phyloP scores from a whole-genome alignment of 1,139 yeast species.

The Pichia sp. region DNA sequence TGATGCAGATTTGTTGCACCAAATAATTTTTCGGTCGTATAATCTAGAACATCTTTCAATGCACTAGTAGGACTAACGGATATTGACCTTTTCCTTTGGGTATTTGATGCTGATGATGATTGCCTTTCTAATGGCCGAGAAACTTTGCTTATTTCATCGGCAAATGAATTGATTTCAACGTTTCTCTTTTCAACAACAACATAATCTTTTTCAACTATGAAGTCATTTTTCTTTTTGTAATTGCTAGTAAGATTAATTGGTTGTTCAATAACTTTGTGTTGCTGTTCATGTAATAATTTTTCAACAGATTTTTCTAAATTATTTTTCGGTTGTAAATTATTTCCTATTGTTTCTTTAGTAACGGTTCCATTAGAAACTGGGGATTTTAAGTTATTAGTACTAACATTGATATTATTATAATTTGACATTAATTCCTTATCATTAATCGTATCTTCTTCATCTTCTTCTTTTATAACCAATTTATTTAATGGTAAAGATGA shows the following conservation, averaged over 20 bases:
- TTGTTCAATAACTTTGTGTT: not conserved
- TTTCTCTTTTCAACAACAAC: conserved; percentile 93
- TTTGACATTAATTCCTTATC: not conserved
- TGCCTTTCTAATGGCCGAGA: conserved; percentile 2
- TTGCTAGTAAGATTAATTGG: too few species aligned
- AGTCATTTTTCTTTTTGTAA: conserved; percentile 3
- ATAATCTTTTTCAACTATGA: conserved; percentile 59
- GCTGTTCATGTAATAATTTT: conserved; percentile 3
- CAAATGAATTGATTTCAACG: conserved; percentile 91
- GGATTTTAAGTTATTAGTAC: conserved; percentile 2
- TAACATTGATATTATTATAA: too few species aligned
- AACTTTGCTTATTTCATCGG: conserved; percentile 80
- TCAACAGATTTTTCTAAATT: conserved; percentile 2
- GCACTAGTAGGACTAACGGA: conserved; percentile 81
- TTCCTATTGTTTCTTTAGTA: conserved; percentile 4
- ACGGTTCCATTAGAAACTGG: conserved; percentile 3
- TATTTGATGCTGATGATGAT: not conserved
- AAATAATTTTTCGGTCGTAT: conserved; percentile 83
- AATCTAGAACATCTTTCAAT: conserved; percentile 75
- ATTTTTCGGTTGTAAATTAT: conserved; percentile 42
- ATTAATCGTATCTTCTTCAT: conserved; percentile 10
- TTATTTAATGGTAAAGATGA: conserved; percentile 14
- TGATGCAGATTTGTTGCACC: conserved; percentile 42
- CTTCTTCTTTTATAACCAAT: conserved; percentile 13
- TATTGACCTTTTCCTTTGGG: conserved; percentile 8